Evolutionary conservation across 1,139 yeast genomes (phyloP).

Genomic region (Kazachstania sp.): DNA sequence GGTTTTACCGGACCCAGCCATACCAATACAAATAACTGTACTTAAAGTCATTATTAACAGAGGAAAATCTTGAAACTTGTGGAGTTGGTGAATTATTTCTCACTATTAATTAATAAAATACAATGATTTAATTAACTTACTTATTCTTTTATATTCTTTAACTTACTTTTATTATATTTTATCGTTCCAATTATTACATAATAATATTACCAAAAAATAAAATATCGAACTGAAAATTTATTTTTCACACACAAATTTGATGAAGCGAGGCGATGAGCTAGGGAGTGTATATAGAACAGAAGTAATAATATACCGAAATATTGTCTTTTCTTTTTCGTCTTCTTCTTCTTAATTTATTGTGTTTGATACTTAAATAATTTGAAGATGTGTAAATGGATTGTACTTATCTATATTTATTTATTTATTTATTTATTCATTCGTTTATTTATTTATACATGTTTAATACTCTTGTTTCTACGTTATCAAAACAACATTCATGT

Average conservation of each 20-base stretch:
- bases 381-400: neutral
- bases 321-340: too few relatives aligned
- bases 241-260: too few relatives aligned
- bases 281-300: neutral
- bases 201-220: too few relatives aligned
- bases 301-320: neutral
- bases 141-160: too few relatives aligned
- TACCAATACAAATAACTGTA: conserved; percentile 79
- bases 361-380: too few relatives aligned
- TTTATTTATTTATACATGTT: conserved; percentile 22
- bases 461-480: conserved; percentile 58
- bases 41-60: conserved; percentile 45
- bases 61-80: neutral
- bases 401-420: neutral
- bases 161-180: too few relatives aligned
- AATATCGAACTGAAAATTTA: too few relatives aligned
- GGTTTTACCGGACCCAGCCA: conserved; percentile 98
- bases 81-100: too few relatives aligned
- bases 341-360: too few relatives aligned
- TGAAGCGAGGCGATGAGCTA: neutral
- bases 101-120: too few relatives aligned
- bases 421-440: neutral
- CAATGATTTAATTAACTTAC: too few relatives aligned
- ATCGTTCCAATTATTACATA: too few relatives aligned
- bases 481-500: conserved; percentile 51